phyloP scores from a whole-genome alignment of 2,329 filamentous ascomycete species.

The Raffaelea arxii region DNA sequence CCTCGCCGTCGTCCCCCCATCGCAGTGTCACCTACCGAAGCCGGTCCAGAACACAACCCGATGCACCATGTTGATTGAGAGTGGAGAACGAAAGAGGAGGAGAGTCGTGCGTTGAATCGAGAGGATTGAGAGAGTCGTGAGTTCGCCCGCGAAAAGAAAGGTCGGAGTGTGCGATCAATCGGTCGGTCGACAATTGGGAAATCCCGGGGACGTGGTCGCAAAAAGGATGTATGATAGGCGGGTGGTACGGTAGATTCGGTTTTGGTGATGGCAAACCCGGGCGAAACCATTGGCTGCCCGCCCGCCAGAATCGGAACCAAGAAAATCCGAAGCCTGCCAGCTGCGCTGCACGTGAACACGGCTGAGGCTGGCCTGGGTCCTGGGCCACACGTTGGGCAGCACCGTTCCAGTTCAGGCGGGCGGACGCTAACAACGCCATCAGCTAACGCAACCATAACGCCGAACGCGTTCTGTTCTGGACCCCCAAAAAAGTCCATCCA shows the following conservation, averaged over 20 bases:
- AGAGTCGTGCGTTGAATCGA: not conserved
- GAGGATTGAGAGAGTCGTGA: no score
- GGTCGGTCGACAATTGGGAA: no score
- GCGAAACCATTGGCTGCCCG: constrained; percentile 9
- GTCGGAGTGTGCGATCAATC: not conserved
- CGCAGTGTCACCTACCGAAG: constrained; percentile 64
- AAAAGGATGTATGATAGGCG: no score
- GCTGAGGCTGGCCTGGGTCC: no score
- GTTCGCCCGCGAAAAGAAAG: not conserved
- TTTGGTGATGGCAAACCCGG: constrained; percentile 12
- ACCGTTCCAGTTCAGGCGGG: no score
- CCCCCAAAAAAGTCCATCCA: no score
- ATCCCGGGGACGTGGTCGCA: no score
- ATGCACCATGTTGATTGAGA: constrained; percentile 39
- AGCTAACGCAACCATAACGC: no score
- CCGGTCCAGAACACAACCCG: constrained; percentile 74
- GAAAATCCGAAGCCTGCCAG: constrained; percentile 2
- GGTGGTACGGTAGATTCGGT: no score
- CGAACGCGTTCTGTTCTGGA: no score
- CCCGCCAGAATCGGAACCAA: constrained; percentile 1
- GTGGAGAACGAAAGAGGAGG: constrained; percentile 2
- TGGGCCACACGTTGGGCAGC: no score
- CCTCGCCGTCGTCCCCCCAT: not conserved
- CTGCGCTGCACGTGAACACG: not conserved
- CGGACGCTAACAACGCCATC: no score